Percentiles rank a stretch among this genome's conserved stretches.
Evolutionary conservation across 2,329 filamentous ascomycete species (phyloP).

Genomic region (Penicillium sp.): DNA sequence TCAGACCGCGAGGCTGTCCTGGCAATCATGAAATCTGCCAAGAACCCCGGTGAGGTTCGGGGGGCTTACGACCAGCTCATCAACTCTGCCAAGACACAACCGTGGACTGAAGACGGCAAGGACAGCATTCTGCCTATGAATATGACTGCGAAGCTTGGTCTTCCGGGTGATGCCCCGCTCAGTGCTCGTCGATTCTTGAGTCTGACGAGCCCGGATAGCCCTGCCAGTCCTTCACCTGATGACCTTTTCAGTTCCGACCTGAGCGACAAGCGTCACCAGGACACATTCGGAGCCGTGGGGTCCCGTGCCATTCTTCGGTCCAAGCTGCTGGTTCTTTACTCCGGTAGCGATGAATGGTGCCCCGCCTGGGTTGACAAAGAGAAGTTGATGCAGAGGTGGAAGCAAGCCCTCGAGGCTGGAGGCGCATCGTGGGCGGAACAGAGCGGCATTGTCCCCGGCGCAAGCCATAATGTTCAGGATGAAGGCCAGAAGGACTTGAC

Average conservation of each 20-base stretch:
- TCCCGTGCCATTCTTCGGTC: slow-evolving; percentile 41
- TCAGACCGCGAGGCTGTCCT: slow-evolving; percentile 72
- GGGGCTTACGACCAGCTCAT: slow-evolving; percentile 41
- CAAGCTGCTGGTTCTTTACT: slow-evolving; percentile 50
- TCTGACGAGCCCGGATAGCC: slow-evolving; percentile 57
- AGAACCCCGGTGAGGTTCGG: slow-evolving; percentile 21
- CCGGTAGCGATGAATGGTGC: slow-evolving; percentile 52
- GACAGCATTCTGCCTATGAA: slow-evolving; percentile 40
- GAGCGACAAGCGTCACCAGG: slow-evolving; percentile 58
- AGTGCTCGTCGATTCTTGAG: slow-evolving; percentile 64
- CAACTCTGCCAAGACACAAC: slow-evolving; percentile 34
- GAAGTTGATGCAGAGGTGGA: slow-evolving; percentile 49
- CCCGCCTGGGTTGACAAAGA: slow-evolving; percentile 52
- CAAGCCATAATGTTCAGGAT: slow-evolving; percentile 55
- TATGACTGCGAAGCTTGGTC: slow-evolving; percentile 37
- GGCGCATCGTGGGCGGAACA: slow-evolving; percentile 51
- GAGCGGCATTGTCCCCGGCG: slow-evolving; percentile 54
- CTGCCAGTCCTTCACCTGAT: slow-evolving; percentile 69
- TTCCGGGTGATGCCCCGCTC: slow-evolving; percentile 48
- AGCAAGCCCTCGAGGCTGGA: slow-evolving; percentile 42
- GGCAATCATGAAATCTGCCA: slow-evolving; percentile 25
- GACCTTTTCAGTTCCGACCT: slow-evolving; percentile 88
- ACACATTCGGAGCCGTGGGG: slow-evolving; percentile 65
- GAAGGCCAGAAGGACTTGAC: slow-evolving; percentile 51
- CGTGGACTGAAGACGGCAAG: slow-evolving; percentile 27